phyloP scores from a whole-genome alignment of 768 basidiomycete species.

The Tulasnella sp. region DNA sequence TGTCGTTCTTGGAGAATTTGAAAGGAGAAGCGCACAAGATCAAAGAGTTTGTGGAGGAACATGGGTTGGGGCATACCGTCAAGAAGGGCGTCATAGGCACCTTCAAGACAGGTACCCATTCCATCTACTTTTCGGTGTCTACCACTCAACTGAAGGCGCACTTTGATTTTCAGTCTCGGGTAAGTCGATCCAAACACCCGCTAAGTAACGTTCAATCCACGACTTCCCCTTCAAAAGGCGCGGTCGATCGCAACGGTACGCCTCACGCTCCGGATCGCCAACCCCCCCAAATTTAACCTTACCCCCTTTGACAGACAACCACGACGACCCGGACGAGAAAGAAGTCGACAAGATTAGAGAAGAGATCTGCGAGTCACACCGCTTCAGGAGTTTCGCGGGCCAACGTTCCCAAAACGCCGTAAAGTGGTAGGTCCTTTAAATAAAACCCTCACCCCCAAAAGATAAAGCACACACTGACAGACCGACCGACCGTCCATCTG shows the following conservation, averaged over 20 bases:
- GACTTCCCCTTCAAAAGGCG: neutral
- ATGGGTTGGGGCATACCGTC: neutral
- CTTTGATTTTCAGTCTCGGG: neutral
- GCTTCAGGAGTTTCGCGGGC: constrained; percentile 75
- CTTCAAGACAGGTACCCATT: neutral
- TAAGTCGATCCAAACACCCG: neutral
- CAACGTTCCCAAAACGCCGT: constrained; percentile 58
- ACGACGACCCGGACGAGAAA: constrained; percentile 66
- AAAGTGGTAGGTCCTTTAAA: constrained; percentile 53
- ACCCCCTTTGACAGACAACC: constrained; percentile 33
- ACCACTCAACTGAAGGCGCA: neutral
- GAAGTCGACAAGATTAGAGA: constrained; percentile 57
- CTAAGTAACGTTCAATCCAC: neutral
- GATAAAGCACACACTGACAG: no score
- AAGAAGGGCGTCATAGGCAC: neutral
- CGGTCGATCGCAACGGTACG: neutral
- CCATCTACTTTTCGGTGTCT: neutral
- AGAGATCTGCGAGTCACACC: constrained; percentile 65
- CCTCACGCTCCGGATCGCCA: neutral
- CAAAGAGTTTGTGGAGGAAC: neutral
- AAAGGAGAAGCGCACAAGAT: neutral
- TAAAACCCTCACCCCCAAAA: neutral
- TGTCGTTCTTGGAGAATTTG: neutral
- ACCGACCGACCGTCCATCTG: neutral
- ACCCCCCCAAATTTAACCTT: neutral